These are phyloP conservation scores for Mortierella sp. DNA, from an alignment of 371 early-diverging fungal genomes.

Conservation along the genomic window DNA sequence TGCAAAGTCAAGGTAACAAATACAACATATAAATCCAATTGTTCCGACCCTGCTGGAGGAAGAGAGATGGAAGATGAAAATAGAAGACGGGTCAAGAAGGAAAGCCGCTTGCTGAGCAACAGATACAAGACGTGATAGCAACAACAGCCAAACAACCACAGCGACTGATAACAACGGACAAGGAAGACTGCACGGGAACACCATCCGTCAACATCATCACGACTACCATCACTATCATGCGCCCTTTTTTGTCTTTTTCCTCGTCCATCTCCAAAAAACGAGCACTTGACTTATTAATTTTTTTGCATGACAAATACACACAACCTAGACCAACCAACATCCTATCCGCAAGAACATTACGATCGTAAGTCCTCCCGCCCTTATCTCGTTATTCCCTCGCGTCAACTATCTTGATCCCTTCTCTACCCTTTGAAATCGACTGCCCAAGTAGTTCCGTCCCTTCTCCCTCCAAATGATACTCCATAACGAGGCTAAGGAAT, in stretches of 20 bases:
- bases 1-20: conserved; percentile 40
- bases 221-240: conserved; percentile 17
- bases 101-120: neutral
- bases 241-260: conserved; percentile 6
- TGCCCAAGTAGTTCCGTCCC: conserved; percentile 12
- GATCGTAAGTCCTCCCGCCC: conserved; percentile 39
- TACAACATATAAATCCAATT: neutral
- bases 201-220: conserved; percentile 18
- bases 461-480: conserved; percentile 1
- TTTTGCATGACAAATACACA: conserved; percentile 6
- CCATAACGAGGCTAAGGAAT: neutral
- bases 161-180: neutral
- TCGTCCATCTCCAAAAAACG: neutral
- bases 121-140: neutral
- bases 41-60: neutral
- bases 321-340: conserved; percentile 54
- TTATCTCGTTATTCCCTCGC: neutral
- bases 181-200: neutral
- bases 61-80: neutral
- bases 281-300: conserved; percentile 11
- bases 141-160: neutral
- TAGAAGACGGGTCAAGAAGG: neutral
- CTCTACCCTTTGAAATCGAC: neutral
- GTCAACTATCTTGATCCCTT: neutral
- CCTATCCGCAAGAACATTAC: conserved; percentile 55